phyloP scores from a whole-genome alignment of 2,329 filamentous ascomycete genomes.

The Penicillium freii region DNA sequence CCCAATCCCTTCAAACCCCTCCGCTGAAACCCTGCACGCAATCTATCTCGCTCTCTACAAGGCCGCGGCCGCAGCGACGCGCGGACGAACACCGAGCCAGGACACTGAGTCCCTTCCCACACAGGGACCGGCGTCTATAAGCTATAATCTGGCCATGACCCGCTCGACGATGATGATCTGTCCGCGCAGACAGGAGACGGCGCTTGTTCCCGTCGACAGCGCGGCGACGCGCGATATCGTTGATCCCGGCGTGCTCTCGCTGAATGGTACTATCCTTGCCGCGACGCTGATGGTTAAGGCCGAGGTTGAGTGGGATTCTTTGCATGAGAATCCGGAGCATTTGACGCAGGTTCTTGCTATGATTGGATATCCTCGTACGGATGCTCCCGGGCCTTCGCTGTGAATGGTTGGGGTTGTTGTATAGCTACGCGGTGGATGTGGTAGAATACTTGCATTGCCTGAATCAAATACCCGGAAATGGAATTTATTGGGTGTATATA shows the following conservation, averaged over 20 bases:
- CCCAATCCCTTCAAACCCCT: slow-evolving; percentile 42
- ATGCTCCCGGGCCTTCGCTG: slow-evolving; percentile 1
- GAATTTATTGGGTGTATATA: neutral
- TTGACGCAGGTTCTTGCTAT: slow-evolving; percentile 46
- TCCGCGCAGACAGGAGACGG: slow-evolving; percentile 49
- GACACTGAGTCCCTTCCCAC: slow-evolving; percentile 15
- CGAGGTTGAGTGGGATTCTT: slow-evolving; percentile 52
- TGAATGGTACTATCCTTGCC: slow-evolving; percentile 58
- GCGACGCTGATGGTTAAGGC: slow-evolving; percentile 61
- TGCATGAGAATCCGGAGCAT: slow-evolving; percentile 42
- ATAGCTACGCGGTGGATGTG: neutral
- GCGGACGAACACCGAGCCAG: slow-evolving; percentile 17
- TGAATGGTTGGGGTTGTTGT: neutral
- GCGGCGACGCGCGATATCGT: slow-evolving; percentile 32
- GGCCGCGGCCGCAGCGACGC: slow-evolving; percentile 33
- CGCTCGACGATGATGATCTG: slow-evolving; percentile 53
- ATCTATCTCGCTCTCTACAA: slow-evolving; percentile 47
- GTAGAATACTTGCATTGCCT: neutral
- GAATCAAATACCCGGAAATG: neutral
- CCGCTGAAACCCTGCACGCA: slow-evolving; percentile 34
- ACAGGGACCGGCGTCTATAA: slow-evolving; percentile 48
- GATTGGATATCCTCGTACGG: slow-evolving; percentile 41
- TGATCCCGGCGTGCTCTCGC: slow-evolving; percentile 44
- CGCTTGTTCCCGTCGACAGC: slow-evolving; percentile 40
- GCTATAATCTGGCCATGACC: slow-evolving; percentile 61